A percentile compares a stretch with the other conserved stretches of the same genome.
Conservation (phyloP, 2,329 filamentous ascomycete genomes). For the Aquanectria penicillioides region DNA sequence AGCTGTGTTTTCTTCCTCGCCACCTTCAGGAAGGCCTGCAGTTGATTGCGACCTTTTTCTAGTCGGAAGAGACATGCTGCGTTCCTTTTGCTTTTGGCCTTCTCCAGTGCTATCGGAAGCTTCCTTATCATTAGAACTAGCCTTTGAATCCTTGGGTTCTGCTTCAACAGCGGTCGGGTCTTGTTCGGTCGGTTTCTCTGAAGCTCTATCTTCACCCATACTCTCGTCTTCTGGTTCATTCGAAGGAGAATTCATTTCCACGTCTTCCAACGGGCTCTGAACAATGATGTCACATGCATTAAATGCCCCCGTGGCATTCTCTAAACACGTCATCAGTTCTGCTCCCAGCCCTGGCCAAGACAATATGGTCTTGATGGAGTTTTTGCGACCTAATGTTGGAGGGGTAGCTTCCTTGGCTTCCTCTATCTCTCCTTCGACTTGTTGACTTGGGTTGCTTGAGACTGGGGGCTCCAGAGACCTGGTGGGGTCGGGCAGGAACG, state of each 20-base stretch:
- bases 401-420: constrained; percentile 31
- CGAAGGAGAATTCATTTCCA: constrained; percentile 34
- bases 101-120: constrained; percentile 35
- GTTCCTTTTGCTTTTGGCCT: constrained; percentile 47
- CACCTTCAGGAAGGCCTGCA: constrained; percentile 65
- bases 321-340: constrained; percentile 46
- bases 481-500: constrained; percentile 67
- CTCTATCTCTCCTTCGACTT: constrained; percentile 20
- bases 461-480: constrained; percentile 47
- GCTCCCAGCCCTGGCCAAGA: constrained; percentile 49
- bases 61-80: constrained; percentile 53
- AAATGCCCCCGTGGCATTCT: constrained; percentile 43
- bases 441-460: constrained; percentile 24
- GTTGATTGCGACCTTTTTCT: constrained; percentile 72
- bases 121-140: constrained; percentile 34
- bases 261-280: constrained; percentile 38
- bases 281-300: constrained; percentile 43
- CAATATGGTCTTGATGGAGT: constrained; percentile 26
- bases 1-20: constrained; percentile 65
- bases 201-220: constrained; percentile 21
- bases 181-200: constrained; percentile 16
- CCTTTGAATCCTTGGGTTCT: constrained; percentile 14
- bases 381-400: constrained; percentile 25
- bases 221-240: constrained; percentile 28
- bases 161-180: constrained; percentile 1